Evolutionary conservation across 768 basidiomycete species (phyloP), one percentile per base, ranked within the genome.

Genomic region (Leccinum disarticulatum): DNA sequence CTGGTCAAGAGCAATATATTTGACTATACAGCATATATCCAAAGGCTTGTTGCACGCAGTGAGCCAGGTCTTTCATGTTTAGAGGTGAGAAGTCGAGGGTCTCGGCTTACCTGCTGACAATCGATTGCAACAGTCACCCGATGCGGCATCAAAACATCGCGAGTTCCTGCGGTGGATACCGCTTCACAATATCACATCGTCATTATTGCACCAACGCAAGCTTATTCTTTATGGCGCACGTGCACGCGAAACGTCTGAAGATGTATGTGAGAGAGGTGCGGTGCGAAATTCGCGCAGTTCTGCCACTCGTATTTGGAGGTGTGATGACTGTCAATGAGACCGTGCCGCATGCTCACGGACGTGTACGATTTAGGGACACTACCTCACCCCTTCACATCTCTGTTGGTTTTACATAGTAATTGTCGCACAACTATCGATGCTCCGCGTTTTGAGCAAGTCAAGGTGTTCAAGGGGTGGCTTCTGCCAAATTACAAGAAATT

Each of bases 1-100:
- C 79, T 94, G 2, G 82, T 90, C 11, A 84, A 85, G 68, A 74
- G 77, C 19, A 84, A 81, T 14, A 68, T 91, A 22, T 93, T 93
- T 70, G 88, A 87, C 8, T 93, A 90, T 65, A 77, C 83, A 14
- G 79, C 78, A 46, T 93, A 93, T 66, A 82, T 93, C 38, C 89
- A 91, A 66, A 83, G 90, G 46, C 77, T 93, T n/a, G 84, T 94
- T 57, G 90, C 90, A 5, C 82, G 92, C n/a, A 87, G 89, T 9
- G 91, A 93, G 69, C 65, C 73, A 0, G 88, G 86, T 7, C 71
- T 91, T 36, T 80, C 80, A 4, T 78, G 70, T 61, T 71, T 73
- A 17, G 81, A 86, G 72, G 88, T 87, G 65, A 33, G 80, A 54
- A 14, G 10, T 35, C 7, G 8, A 15, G 8, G 25, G 33, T 11